Evolutionary conservation across 1,139 yeast genomes (phyloP).

Genomic region (Kurtzmaniella quercitrusa): DNA sequence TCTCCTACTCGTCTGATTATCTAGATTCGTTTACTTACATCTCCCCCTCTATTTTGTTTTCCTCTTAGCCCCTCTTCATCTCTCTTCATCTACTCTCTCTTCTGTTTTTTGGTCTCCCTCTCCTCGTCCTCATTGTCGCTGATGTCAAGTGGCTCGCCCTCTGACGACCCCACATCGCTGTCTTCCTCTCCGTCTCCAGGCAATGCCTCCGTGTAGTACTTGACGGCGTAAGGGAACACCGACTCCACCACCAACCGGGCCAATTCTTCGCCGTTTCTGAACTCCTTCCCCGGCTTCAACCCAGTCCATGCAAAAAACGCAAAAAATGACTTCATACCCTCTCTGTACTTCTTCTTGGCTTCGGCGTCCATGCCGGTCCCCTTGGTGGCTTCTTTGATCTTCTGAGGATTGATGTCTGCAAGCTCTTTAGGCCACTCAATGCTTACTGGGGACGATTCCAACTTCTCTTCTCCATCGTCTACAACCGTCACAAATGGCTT

Average conservation of each 20-base stretch:
- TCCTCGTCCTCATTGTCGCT: slow-evolving; percentile 40
- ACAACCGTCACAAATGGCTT: slow-evolving; percentile 44
- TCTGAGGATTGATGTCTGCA: slow-evolving; percentile 47
- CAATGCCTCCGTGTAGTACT: slow-evolving; percentile 67
- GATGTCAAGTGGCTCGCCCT: slow-evolving; percentile 53
- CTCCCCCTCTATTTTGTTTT: too few species aligned
- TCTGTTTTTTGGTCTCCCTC: slow-evolving; percentile 12
- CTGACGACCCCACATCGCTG: slow-evolving; percentile 47
- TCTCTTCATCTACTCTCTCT: not conserved
- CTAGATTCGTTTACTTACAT: too few species aligned
- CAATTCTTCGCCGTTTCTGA: slow-evolving; percentile 66
- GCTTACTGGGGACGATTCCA: slow-evolving; percentile 46
- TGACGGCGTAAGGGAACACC: slow-evolving; percentile 66
- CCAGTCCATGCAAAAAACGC: slow-evolving; percentile 81
- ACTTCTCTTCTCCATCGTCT: slow-evolving; percentile 47
- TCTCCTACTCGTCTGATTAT: too few species aligned
- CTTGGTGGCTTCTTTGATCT: slow-evolving; percentile 29
- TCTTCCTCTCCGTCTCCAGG: slow-evolving; percentile 51
- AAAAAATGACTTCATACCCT: slow-evolving; percentile 71
- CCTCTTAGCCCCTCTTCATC: too few species aligned
- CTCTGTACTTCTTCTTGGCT: slow-evolving; percentile 57
- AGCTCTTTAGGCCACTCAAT: slow-evolving; percentile 60
- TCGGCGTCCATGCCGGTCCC: slow-evolving; percentile 36
- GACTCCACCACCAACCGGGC: slow-evolving; percentile 63
- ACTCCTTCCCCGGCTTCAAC: slow-evolving; percentile 65